These are phyloP conservation scores for Myriosclerotinia scirpicola DNA, from an alignment of 2,329 filamentous ascomycete species.

Conservation along the genomic window DNA sequence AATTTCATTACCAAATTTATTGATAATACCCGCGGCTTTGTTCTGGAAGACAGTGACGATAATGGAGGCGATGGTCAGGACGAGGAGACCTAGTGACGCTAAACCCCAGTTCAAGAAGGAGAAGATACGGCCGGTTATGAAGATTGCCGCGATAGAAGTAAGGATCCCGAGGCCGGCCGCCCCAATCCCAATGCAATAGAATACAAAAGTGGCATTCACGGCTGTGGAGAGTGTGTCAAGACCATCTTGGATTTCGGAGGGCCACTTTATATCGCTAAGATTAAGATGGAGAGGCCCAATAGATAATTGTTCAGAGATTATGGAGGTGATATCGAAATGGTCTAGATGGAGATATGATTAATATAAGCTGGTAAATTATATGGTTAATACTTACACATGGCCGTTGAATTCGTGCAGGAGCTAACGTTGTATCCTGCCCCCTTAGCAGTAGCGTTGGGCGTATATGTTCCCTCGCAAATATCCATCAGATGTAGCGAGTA, in stretches of 20 bases:
- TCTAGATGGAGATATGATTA: conserved; percentile 28
- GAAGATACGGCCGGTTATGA: conserved; percentile 45
- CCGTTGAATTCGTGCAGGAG: conserved; percentile 52
- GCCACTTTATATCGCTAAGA: conserved; percentile 56
- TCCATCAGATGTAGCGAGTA: conserved; percentile 61
- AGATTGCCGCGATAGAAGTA: conserved; percentile 46
- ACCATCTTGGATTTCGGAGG: conserved; percentile 53
- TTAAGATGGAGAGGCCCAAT: conserved; percentile 46
- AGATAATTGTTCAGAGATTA: conserved; percentile 51
- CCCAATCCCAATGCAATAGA: conserved; percentile 59
- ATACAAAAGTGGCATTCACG: conserved; percentile 53
- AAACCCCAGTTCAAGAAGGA: conserved; percentile 52
- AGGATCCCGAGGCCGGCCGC: conserved; percentile 53
- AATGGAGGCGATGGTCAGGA: conserved; percentile 71
- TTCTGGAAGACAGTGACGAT: conserved; percentile 64
- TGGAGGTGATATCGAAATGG: conserved; percentile 54
- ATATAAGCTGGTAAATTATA: background rate
- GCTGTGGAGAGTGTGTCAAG: conserved; percentile 52
- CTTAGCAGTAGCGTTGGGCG: conserved; percentile 40
- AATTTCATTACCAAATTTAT: conserved; percentile 39
- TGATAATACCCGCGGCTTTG: conserved; percentile 53
- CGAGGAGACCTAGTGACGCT: conserved; percentile 48
- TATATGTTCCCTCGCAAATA: conserved; percentile 53
- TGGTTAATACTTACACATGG: conserved; percentile 46
- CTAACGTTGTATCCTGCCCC: conserved; percentile 53